Base-by-base conservation (phyloP, 2,329 filamentous ascomycete species). In the Venturia carpophila region DNA sequence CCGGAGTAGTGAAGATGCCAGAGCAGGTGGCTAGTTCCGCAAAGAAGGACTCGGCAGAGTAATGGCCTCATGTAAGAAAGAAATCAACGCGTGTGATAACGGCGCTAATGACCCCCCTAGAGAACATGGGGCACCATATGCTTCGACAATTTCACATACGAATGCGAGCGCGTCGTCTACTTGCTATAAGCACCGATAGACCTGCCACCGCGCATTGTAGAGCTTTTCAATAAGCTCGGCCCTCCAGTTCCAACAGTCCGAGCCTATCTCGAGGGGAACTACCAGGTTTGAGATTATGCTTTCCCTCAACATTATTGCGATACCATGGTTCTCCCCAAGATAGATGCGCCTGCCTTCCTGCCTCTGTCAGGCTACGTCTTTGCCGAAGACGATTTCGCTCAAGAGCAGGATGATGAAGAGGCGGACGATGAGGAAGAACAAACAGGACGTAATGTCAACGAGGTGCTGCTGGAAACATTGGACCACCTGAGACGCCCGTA, bases 41-140 rank as follows among this genome's bases (percentile, higher is more conserved):
- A 10, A 58, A 37, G 19, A 34, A 37, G 30, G 30, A 58, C 52
- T 58, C 52, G 17, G 15, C 15, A 10, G 17, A n/a, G 5, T 27
- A 58, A 24, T 58, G 52, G 52, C 30, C 37, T 34, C 52, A 58
- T 58, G 52, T 58, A 58, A 34, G 52, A n/a, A n/a, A 6, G 27
- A n/a, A n/a, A 39, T 37, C 30, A 21, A 58, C 52, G 27, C 13
- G 15, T 37, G 15, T 24, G 37, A 34, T 34, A 15, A 58, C 52
- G n/a, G 52, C 52, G 52, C 52, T 58, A n/a, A 58, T 21, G 15
- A n/a, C 4, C 5, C 3, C 6, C 17, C 5, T 21, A 58, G 52
- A 34, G 52, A 24, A 58, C 52, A n/a, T 58, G 52, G 52, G 52
- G 52, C 27, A 6, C 3, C 30, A 58, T 58, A 27, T 3, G 6